Evolutionary conservation across 805 yeast genomes (phyloP), one percentile per base, ranked within the genome.

Genomic region (Danielozyma ontarioensis): DNA sequence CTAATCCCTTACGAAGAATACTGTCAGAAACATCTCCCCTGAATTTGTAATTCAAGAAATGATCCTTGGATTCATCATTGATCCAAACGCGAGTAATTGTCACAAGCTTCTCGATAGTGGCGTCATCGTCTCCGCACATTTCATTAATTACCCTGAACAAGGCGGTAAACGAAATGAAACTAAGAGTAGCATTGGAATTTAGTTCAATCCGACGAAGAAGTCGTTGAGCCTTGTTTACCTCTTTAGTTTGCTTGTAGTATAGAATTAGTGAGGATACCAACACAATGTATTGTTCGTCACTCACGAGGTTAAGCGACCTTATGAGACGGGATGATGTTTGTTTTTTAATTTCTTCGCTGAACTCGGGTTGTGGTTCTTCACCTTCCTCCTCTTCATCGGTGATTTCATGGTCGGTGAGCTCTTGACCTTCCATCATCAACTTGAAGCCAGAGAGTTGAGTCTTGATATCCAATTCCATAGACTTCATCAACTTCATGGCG

Each of bases 221-320:
- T 36, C 44, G 37, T 5, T 33, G 27, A 13, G 52, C 47, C 25
- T 56, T 44, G 18, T 36, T 35, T 5, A 30, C 29, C 25, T 55
- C 48, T 5, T 50, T 41, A 7, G 41, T 31, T 23, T 41, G 32
- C 32, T 40, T 37, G 38, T 51, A 58, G 35, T 46, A 50, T 3
- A 46, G 29, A 5, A 56, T 43, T 23, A 60, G 42, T 6, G 61
- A 48, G n/a, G 55, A 36, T 1, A 51, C 41, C 29, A 63, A 43
- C 1, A 59, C 51, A n/a, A 59, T 50, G 28, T 53, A 57, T 34
- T 62, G 59, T 29, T 64, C 69, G 27, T 56, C 59, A 13, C 41
- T 45, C 13, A 64, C 45, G 25, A 65, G 45, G 37, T 57, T 56
- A 31, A 64, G 46, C 4, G 65, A 50, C 13, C 46, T 31, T 4